Evolutionary conservation across 75 land plant genomes (phyloP), one percentile per base, ranked within the genome.

Genomic region (Ceratopteris richardii): DNA sequence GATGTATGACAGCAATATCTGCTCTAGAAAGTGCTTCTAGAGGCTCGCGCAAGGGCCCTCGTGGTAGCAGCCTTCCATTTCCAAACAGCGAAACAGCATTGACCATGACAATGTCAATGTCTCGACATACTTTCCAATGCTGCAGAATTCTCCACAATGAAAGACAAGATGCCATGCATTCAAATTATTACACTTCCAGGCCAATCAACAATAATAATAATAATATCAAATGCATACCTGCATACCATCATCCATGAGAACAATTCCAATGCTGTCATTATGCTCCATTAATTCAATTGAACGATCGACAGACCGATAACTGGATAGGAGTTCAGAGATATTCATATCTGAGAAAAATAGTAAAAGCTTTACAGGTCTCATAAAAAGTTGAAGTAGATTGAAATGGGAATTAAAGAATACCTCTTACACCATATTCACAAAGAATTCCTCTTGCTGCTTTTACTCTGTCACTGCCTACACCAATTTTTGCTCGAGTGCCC

Each of bases 221-320:
- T n/a, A n/a, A n/a, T n/a, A n/a, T n/a, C n/a, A n/a, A 50, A 54
- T 27, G 14, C 33, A 42, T 64, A 86, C 96, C 98, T 94, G 98
- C 95, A 94, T 85, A 7, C 96, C 98, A 81, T 94, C 98, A 75
- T 94, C 98, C 17, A 94, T 65, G 54, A 94, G 79, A 0, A 62
- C 77, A 50, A 70, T 76, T 26, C 87, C 98, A 54, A 82, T 79
- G 51, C 64, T 63, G 18, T 66, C 64, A 17, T 64, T 63, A 20
- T 16, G 5, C 21, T 41, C 43, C 9, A 3, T 33, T 4, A 33
- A 33, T 9, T 9, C 37, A 4, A 33, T 33, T 33, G 3, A 4
- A 9, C 37, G 37, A 4, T 33, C 37, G 7, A 33, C 3, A 33
- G 37, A 33, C 37, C 37, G 9, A 33, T 9, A 3, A 33, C 9